Conservation (phyloP, 257 asterid genomes). For the Lycium barbarum region DNA sequence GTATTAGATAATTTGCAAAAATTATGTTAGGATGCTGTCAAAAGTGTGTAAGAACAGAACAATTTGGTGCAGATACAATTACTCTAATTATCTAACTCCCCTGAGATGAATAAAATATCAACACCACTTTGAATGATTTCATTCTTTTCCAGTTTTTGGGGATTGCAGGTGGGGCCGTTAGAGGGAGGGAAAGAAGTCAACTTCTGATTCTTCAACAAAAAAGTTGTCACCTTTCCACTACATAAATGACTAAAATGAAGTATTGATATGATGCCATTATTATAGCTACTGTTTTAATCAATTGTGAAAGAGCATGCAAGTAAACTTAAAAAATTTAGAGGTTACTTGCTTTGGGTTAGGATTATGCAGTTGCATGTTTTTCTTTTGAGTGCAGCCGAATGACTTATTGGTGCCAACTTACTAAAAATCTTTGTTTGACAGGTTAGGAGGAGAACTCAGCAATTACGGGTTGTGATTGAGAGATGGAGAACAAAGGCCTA, state of each 20-base stretch:
- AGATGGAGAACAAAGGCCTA: constrained; percentile 68
- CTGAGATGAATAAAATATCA: background rate
- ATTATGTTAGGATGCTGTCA: background rate
- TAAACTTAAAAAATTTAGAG: constrained; percentile 8
- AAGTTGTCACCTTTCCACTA: background rate
- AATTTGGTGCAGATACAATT: background rate
- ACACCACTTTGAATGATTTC: background rate
- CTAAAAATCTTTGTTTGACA: constrained; percentile 36
- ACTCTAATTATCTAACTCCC: background rate
- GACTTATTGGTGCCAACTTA: background rate
- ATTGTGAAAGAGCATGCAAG: background rate
- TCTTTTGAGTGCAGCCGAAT: background rate
- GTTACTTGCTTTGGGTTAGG: constrained; percentile 7
- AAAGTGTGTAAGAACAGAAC: background rate
- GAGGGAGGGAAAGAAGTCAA: background rate
- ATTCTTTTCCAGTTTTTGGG: background rate
- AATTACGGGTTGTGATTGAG: constrained; percentile 64
- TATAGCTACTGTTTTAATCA: constrained; percentile 12
- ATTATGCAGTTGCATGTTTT: constrained; percentile 2
- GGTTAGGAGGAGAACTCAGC: constrained; percentile 68
- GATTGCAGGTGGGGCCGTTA: background rate
- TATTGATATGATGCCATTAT: background rate
- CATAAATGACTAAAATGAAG: constrained; percentile 9
- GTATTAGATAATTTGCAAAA: background rate
- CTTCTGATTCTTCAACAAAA: background rate